Conservation (phyloP, 192 early-diverging fungal species). For the Paraglomus brasilianum region DNA sequence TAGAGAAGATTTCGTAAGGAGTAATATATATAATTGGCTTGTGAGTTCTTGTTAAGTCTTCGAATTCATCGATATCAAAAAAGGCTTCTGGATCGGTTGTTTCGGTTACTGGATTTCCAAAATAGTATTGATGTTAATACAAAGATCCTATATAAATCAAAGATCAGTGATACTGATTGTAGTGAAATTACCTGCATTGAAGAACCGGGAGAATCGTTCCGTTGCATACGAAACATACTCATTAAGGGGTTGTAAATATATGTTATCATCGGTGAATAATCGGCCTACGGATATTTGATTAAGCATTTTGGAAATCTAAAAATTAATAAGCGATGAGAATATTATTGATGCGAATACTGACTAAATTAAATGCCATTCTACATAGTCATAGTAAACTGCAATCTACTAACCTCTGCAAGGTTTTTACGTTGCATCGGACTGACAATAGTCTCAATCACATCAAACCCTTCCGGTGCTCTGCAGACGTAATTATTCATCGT, state of each 20-base stretch:
- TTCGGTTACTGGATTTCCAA: constrained; percentile 61
- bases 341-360: constrained; percentile 10
- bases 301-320: constrained; percentile 83
- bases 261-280: constrained; percentile 67
- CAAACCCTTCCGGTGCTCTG: constrained; percentile 94
- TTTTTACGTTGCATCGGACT: constrained; percentile 93
- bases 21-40: constrained; percentile 90
- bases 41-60: constrained; percentile 73
- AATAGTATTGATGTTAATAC: constrained; percentile 5
- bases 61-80: constrained; percentile 89
- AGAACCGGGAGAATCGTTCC: constrained; percentile 79
- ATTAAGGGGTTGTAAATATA: constrained; percentile 73
- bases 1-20: constrained; percentile 85
- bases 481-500: constrained; percentile 13
- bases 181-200: constrained; percentile 66
- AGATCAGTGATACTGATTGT: background rate
- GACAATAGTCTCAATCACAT: constrained; percentile 86
- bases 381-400: background rate
- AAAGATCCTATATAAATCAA: background rate
- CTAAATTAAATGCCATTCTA: background rate
- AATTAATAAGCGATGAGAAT: background rate
- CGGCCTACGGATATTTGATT: constrained; percentile 94
- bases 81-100: constrained; percentile 86
- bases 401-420: constrained; percentile 69
- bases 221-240: constrained; percentile 77